These are phyloP conservation scores for Alternaria brassicae DNA, from an alignment of 2,329 filamentous ascomycete genomes.

Conservation along the genomic window DNA sequence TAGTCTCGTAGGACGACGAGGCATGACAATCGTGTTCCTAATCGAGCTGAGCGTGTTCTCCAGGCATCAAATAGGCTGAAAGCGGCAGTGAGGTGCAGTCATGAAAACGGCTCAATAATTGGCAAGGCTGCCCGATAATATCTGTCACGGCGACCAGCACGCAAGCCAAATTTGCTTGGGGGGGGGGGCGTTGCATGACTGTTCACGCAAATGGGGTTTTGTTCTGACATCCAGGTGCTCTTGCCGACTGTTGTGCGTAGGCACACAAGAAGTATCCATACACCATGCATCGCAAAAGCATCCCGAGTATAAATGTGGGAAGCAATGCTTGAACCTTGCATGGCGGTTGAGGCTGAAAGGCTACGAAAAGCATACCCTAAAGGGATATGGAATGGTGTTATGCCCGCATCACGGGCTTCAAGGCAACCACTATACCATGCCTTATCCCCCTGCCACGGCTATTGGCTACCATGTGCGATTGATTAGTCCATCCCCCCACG, in stretches of 20 bases:
- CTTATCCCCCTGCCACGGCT: neutral
- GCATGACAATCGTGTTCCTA: neutral
- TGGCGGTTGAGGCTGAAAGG: constrained; percentile 4
- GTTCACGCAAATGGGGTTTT: neutral
- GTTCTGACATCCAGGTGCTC: neutral
- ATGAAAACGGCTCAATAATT: neutral
- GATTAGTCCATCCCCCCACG: constrained; percentile 1
- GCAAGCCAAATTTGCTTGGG: neutral
- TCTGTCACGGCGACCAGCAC: neutral
- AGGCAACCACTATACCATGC: neutral
- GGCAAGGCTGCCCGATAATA: neutral
- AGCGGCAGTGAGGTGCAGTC: neutral
- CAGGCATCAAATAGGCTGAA: neutral
- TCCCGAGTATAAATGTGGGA: neutral
- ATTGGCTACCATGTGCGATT: constrained; percentile 2
- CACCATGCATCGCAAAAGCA: neutral
- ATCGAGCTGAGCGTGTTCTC: neutral
- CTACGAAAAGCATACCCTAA: constrained; percentile 8
- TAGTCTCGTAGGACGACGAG: neutral
- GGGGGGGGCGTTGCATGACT: neutral
- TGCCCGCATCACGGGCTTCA: constrained; percentile 1
- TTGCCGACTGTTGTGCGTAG: neutral
- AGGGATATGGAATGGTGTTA: neutral
- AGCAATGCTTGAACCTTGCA: neutral
- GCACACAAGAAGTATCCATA: neutral